Conservation (phyloP, 176 grass and related monocot genomes). For the barley (Hordeum vulgare) region MorexV3_pseudomolecules_assembly NC_058522.1:335746797-335747296, state of each 20-base stretch:
- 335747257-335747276: slow-evolving; percentile 67
- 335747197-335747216: slow-evolving; percentile 97
- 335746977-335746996: slow-evolving; percentile 58
- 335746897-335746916: not conserved
- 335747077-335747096: slow-evolving; percentile 95
- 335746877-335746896: not conserved
- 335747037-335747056: slow-evolving; percentile 88
- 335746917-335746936: not conserved
- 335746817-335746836: too few relatives aligned
- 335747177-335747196: slow-evolving; percentile 83
- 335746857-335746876: not conserved
- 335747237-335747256: slow-evolving; percentile 90
- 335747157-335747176: slow-evolving; percentile 78
- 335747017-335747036: slow-evolving; percentile 70
- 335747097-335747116: slow-evolving; percentile 87
- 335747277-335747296: not conserved
- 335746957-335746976: slow-evolving; percentile 26
- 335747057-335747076: slow-evolving; percentile 85
- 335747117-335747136: slow-evolving; percentile 81
- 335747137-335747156: slow-evolving; percentile 80
- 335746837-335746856: not conserved
- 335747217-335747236: slow-evolving; percentile 98
- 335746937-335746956: not conserved
- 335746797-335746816: not conserved
- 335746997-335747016: slow-evolving; percentile 87